Base-by-base conservation (phyloP, 495 filamentous ascomycete species). In the Cercophora samala region DNA sequence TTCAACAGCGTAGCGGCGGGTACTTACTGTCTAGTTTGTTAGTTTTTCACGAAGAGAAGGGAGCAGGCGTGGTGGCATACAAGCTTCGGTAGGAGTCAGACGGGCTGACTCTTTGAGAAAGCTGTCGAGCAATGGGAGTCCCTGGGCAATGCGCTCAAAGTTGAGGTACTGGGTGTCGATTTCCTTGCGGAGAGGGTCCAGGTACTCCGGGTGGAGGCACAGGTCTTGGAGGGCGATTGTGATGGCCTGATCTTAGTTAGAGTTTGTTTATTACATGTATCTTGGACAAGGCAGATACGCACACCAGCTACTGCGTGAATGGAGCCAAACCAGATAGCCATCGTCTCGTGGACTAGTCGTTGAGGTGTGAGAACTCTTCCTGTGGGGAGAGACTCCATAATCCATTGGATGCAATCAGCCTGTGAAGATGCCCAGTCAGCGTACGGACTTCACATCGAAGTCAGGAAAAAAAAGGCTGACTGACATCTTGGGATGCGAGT, bases 41-140 rank as follows among this genome's bases (percentile, higher is more conserved):
- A 54, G 53, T 11, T 22, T 56, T 9, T 19, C 53, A 15, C 8
- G 3, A 23, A 19, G 22, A 46, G 37, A 56, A 56, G 3, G 4
- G 1, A 21, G 5, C 1, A 56, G 53, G 13, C 6, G 13, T 13
- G 37, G 13, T 11, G 2, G 15, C 37, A 17, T 46, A 46, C 37
- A 46, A 9, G 67, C 70, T 62, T 79, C 77, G 5, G 72, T 70
- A 0, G 77, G 74, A 3, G 64, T 74, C 19, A 77, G 53, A 5
- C 77, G 71, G 0, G 75, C 68, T 3, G 76, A 79, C 55, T 79
- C 77, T 51, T 77, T 78, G 17, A 79, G 70, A 63, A 79, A 79
- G 63, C 76, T 77, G 64, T 79, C 77, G 0, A 79, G 64, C 0
- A 79, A 69, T 0, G 75, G 72, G 0, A 72, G 70, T 3, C 60